Evolutionary conservation across 2,329 filamentous ascomycete species (phyloP).

Genomic region (Fonsecaea erecta): DNA sequence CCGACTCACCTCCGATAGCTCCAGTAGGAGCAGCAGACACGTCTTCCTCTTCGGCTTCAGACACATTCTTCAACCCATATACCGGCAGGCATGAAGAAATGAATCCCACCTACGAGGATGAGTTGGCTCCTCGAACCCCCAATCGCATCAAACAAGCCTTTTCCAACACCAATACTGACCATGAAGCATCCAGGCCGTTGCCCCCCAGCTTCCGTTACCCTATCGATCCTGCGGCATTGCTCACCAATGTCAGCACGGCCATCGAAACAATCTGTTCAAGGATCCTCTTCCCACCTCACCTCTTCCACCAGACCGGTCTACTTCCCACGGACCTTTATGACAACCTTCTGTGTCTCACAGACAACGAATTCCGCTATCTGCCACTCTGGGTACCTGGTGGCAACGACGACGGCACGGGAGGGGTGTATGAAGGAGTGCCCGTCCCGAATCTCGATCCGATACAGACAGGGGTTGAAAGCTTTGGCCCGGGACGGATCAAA

Average conservation of each 20-base stretch:
- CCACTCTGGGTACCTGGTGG: conserved; percentile 68
- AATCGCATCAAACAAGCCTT: conserved; percentile 10
- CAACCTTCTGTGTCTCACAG: conserved; percentile 57
- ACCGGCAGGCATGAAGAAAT: background rate
- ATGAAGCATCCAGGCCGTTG: background rate
- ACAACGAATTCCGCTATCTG: conserved; percentile 65
- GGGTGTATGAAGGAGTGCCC: conserved; percentile 51
- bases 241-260: conserved; percentile 10
- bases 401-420: conserved; percentile 59
- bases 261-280: conserved; percentile 22
- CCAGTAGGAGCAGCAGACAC: background rate
- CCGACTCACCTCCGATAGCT: background rate
- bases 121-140: background rate
- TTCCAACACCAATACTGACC: conserved; percentile 9
- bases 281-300: conserved; percentile 26
- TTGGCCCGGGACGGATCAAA: conserved; percentile 40
- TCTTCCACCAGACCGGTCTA: conserved; percentile 25
- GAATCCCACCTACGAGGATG: background rate
- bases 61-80: background rate
- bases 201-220: background rate
- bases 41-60: background rate
- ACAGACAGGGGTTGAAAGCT: conserved; percentile 10
- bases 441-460: conserved; percentile 42
- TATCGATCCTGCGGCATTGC: conserved; percentile 15
- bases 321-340: conserved; percentile 40